These are phyloP conservation scores for Penicillium waksmanii DNA, from an alignment of 495 filamentous ascomycete species.

Conservation along the genomic window DNA sequence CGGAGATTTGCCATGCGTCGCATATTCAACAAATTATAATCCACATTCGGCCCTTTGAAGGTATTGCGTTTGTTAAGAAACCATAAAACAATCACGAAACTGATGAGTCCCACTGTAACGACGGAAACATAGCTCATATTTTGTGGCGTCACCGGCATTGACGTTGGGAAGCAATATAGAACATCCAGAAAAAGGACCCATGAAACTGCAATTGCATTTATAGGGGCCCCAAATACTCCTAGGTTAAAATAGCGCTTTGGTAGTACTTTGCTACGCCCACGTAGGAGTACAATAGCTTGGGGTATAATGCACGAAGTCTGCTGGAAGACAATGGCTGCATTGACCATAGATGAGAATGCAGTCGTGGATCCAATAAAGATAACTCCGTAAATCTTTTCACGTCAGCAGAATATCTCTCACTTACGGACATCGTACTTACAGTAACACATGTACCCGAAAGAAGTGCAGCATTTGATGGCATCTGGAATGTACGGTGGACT, in stretches of 20 bases:
- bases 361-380: constrained; percentile 19
- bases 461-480: constrained; percentile 11
- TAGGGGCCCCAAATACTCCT: constrained; percentile 5
- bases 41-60: background rate
- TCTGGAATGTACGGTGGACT: constrained; percentile 7
- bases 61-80: background rate
- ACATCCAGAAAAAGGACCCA: constrained; percentile 16
- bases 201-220: constrained; percentile 12
- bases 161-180: constrained; percentile 14
- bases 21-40: background rate
- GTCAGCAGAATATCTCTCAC: background rate
- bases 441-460: constrained; percentile 4
- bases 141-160: constrained; percentile 9
- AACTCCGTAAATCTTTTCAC: constrained; percentile 10
- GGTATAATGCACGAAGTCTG: constrained; percentile 18
- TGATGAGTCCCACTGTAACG: constrained; percentile 7
- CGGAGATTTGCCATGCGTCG: background rate
- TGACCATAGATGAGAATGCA: constrained; percentile 20
- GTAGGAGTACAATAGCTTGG: constrained; percentile 14
- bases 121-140: constrained; percentile 23
- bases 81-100: background rate
- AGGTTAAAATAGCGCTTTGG: constrained; percentile 12
- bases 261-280: constrained; percentile 11
- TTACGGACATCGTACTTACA: constrained; percentile 5
- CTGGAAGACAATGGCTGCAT: constrained; percentile 14